Evolutionary conservation across 163 green algal species (phyloP), one percentile per base, ranked within the genome.

Genomic region (Scenedesmus sp.): DNA sequence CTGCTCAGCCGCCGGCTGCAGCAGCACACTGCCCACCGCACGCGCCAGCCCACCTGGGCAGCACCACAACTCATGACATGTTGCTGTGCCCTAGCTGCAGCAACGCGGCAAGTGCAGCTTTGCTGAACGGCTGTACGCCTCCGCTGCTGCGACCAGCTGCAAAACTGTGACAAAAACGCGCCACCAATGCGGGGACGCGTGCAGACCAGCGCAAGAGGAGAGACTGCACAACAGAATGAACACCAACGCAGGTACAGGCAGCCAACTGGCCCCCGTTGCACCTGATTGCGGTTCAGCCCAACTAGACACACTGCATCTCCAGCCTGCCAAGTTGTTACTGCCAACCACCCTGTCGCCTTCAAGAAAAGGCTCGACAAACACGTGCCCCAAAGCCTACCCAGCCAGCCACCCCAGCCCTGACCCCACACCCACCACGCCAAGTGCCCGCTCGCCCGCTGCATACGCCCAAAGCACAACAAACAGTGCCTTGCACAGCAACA

Each of bases 151-250:
- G 40, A 73, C 65, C 65, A 76, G 65, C 65, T 76, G 65, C 65
- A 76, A 76, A 76, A 76, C 65, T 76, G 65, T 76, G 65, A 76
- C 65, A 76, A 76, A 76, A 76, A 76, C 65, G 65, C 65, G 65
- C 40, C 65, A 76, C 65, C 65, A 76, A 76, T 76, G 65, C 30
- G 65, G 65, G 65, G 65, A 76, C 65, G 30, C 65, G 65, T 7
- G 30, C 65, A 76, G 59, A 40, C 65, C 65, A 76, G 65, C 30
- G 30, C 26, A 40, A 16, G 65, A 76, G 30, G 3, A 76, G 30
- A 76, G 30, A 18, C 65, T 37, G 65, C 65, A 76, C 65, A 5
- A 76, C 65, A 40, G 65, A 26, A 76, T 37, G 65, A 40, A 18
- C 65, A 37, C 65, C 30, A 76, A 76, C 40, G 65, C 65, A 76